Evolutionary conservation across 495 filamentous ascomycete genomes (phyloP).

Genomic region (Penicillium ochrochloron): DNA sequence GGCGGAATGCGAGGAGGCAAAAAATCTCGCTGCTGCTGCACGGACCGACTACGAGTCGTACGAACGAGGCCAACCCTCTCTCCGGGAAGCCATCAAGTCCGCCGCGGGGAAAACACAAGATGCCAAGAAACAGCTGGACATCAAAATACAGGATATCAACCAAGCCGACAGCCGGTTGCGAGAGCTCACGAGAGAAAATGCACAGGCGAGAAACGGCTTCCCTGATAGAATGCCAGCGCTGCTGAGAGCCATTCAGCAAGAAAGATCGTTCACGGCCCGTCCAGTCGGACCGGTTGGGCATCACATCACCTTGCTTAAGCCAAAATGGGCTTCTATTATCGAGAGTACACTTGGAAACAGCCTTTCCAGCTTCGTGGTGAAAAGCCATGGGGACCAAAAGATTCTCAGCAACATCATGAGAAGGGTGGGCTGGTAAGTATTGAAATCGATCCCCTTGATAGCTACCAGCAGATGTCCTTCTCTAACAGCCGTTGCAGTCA

Average conservation of each 20-base stretch:
- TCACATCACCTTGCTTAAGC: constrained; percentile 73
- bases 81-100: constrained; percentile 43
- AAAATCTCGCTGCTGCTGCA: constrained; percentile 37
- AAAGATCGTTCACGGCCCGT: constrained; percentile 65
- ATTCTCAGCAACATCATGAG: constrained; percentile 67
- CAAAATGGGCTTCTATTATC: constrained; percentile 82
- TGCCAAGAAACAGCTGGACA: constrained; percentile 28
- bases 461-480: constrained; percentile 9
- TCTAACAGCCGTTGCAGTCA: constrained; percentile 39
- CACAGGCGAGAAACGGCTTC: constrained; percentile 58
- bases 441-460: neutral
- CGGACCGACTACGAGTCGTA: constrained; percentile 39
- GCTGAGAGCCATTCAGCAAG: constrained; percentile 66
- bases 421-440: constrained; percentile 54
- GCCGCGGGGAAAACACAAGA: constrained; percentile 39
- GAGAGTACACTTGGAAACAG: constrained; percentile 70
- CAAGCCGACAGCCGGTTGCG: constrained; percentile 51
- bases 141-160: constrained; percentile 45
- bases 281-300: constrained; percentile 86
- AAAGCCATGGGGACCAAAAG: constrained; percentile 68
- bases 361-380: constrained; percentile 80
- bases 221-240: constrained; percentile 64
- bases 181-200: constrained; percentile 57
- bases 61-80: constrained; percentile 22
- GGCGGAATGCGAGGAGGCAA: constrained; percentile 50